phyloP scores from a whole-genome alignment of 768 basidiomycete genomes.

The Podaxis rugospora region DNA sequence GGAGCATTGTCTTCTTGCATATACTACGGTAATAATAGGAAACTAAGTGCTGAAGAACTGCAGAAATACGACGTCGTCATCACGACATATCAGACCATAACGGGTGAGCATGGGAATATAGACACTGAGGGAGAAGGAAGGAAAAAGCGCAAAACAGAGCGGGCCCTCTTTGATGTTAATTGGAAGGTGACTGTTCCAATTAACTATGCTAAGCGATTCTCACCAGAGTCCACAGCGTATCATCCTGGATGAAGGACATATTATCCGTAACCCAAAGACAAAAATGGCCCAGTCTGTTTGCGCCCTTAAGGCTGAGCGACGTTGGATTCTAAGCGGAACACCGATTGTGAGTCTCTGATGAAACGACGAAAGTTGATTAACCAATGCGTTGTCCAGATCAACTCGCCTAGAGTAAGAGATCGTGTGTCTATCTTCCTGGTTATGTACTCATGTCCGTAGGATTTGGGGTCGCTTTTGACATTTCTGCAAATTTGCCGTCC shows the following conservation, averaged over 20 bases:
- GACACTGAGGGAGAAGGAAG: conserved; percentile 31
- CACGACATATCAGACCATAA: conserved; percentile 77
- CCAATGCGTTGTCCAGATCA: conserved; percentile 46
- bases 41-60: conserved; percentile 54
- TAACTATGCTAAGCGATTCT: neutral
- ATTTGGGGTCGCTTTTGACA: conserved; percentile 80
- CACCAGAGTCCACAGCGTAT: conserved; percentile 44
- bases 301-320: conserved; percentile 60
- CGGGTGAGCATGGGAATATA: conserved; percentile 40
- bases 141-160: conserved; percentile 61
- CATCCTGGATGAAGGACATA: conserved; percentile 88
- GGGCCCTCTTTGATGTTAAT: conserved; percentile 57
- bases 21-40: conserved; percentile 72
- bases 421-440: neutral
- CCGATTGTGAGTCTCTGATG: conserved; percentile 65
- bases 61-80: conserved; percentile 72
- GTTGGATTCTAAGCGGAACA: conserved; percentile 82
- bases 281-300: conserved; percentile 75
- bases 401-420: conserved; percentile 61
- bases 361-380: conserved; percentile 2
- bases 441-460: conserved; percentile 34
- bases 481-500: conserved; percentile 87
- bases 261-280: conserved; percentile 79
- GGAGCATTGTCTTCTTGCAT: conserved; percentile 50
- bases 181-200: conserved; percentile 64